Base-by-base conservation (phyloP, 495 filamentous ascomycete genomes). In the Lophium mytilinum region DNA sequence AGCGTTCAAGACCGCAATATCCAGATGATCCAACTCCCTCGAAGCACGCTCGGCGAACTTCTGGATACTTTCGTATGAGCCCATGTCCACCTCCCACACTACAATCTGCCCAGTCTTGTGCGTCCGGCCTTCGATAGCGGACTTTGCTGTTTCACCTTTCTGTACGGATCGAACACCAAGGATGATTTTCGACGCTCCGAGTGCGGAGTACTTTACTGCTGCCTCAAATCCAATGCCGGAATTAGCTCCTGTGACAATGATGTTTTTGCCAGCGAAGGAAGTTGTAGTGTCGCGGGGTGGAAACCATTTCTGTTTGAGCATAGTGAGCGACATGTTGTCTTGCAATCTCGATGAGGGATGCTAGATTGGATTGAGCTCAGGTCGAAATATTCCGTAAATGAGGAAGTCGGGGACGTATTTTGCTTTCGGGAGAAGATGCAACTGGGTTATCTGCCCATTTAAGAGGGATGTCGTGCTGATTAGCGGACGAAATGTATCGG, bases 51-150 rank as follows among this genome's bases (percentile, higher is more conserved):
- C 21, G 9, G 48, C 76, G 51, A 83, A 82, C 4, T 45, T 56
- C 52, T 73, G 68, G 36, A 83, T 74, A 42, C 74, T 79, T 33
- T 71, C 66, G 62, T 77, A 83, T 45, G 60, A 74, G 56, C 57
- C 66, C 73, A 83, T 76, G 51, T 83, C 80, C 0, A 84, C 70
- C 43, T 73, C 66, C 78, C 76, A 81, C 9, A 81, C 72, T 54
- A 77, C 70, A 14, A 74, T 71, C 0, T 66, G 74, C 3, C 51
- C 65, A 43, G 71, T 35, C 6, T 69, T 68, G 17, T 74, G 77
- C 33, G 55, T 61, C 37, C 61, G 63, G 18, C 21, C 65, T 56
- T 79, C 77, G 34, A 83, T 73, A 36, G 73, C 69, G 0, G 53
- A 37, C 55, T 75, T 75, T 10, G 72, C 68, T 12, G 62, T 61